Percentiles rank a stretch among this genome's conserved stretches.
Conservation (phyloP, 306 rosid species). For the Prunus campanulata region DNA sequence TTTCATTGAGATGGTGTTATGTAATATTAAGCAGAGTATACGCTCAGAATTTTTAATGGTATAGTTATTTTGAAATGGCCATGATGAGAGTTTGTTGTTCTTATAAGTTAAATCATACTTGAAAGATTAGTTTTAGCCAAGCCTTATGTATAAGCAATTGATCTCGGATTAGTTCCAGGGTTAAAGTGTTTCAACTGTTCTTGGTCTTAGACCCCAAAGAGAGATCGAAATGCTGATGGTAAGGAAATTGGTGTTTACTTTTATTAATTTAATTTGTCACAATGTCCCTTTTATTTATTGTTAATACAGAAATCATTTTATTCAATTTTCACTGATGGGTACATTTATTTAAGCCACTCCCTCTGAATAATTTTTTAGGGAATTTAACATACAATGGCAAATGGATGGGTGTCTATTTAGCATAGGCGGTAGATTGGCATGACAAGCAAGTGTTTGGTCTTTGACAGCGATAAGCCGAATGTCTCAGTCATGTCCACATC, state of each 20-base stretch:
- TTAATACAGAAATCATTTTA: no score
- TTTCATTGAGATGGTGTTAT: constrained; percentile 3
- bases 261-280: neutral
- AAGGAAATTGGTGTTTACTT: no score
- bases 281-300: neutral
- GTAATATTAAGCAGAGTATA: constrained; percentile 15
- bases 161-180: no score
- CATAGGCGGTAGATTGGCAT: neutral
- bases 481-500: constrained; percentile 37
- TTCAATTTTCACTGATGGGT: no score
- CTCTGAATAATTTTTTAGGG: no score
- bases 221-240: no score
- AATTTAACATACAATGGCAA: no score
- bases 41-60: neutral
- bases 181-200: no score
- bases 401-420: neutral
- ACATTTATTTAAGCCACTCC: no score
- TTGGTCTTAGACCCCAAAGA: no score
- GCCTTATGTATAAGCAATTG: no score
- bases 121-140: neutral
- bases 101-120: neutral
- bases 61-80: constrained; percentile 2
- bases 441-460: constrained; percentile 10
- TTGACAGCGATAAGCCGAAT: constrained; percentile 13
- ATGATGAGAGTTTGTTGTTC: neutral